Evolutionary conservation across 2,329 filamentous ascomycete species (phyloP).

Genomic region (Orbilia oligospora): DNA sequence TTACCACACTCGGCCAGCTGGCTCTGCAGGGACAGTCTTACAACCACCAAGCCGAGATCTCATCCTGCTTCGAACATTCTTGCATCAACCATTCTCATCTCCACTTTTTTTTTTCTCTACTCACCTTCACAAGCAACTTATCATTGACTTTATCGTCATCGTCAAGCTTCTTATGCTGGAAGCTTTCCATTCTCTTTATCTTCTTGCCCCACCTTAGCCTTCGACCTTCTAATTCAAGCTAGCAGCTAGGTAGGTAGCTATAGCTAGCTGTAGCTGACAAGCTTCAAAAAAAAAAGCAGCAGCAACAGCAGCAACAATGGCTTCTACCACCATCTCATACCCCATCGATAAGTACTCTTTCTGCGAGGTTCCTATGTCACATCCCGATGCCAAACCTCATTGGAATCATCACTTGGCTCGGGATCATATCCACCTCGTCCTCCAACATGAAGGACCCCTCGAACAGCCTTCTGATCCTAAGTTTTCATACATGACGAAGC

Average conservation of each 20-base stretch:
- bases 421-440: conserved; percentile 51
- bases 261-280: conserved; percentile 23
- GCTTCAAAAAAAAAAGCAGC: not conserved
- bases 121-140: not conserved
- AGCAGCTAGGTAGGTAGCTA: conserved; percentile 1
- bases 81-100: conserved; percentile 10
- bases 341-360: conserved; percentile 57
- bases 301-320: conserved; percentile 30
- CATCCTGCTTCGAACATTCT: conserved; percentile 14
- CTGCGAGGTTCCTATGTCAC: conserved; percentile 49
- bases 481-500: conserved; percentile 45
- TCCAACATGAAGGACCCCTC: conserved; percentile 47
- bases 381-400: conserved; percentile 38
- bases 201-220: not conserved
- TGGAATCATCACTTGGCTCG: conserved; percentile 56
- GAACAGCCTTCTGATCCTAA: conserved; percentile 47
- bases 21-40: conserved; percentile 6
- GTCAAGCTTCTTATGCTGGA: not conserved
- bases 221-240: conserved; percentile 7
- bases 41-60: not conserved
- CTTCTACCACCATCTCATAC: conserved; percentile 42
- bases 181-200: conserved; percentile 13
- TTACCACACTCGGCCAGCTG: conserved; percentile 34
- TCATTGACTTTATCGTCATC: not conserved
- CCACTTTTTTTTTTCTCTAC: not conserved